Conservation (phyloP, 2,329 filamentous ascomycete species). For the Bipolaris zeicola region DNA sequence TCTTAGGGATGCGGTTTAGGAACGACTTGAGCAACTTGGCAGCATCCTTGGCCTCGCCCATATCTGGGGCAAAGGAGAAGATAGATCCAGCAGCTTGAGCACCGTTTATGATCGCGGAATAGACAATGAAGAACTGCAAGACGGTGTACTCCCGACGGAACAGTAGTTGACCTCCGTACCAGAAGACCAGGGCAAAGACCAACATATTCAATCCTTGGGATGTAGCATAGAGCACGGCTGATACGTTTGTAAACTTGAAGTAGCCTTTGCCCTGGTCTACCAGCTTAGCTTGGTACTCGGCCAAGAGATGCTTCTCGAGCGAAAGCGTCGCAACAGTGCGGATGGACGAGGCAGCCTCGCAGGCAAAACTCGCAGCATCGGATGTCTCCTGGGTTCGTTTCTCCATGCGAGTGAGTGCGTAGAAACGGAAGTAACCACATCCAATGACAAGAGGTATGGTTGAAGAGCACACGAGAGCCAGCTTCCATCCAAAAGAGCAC, state of each 20-base stretch:
- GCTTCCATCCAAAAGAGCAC: slow-evolving; percentile 81
- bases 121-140: slow-evolving; percentile 93
- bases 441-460: slow-evolving; percentile 77
- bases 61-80: slow-evolving; percentile 93
- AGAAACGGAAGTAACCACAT: slow-evolving; percentile 88
- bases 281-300: slow-evolving; percentile 73
- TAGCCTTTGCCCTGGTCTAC: slow-evolving; percentile 71
- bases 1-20: slow-evolving; percentile 79
- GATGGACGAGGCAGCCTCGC: slow-evolving; percentile 91
- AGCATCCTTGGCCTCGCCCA: slow-evolving; percentile 91
- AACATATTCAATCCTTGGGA: slow-evolving; percentile 74
- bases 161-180: slow-evolving; percentile 45
- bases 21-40: slow-evolving; percentile 79
- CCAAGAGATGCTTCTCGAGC: slow-evolving; percentile 79
- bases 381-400: slow-evolving; percentile 77
- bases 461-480: slow-evolving; percentile 80
- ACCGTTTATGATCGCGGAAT: slow-evolving; percentile 85
- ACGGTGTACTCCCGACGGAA: slow-evolving; percentile 61
- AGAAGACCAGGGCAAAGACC: slow-evolving; percentile 47
- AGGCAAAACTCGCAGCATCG: slow-evolving; percentile 85
- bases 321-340: slow-evolving; percentile 94
- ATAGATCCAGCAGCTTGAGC: slow-evolving; percentile 90
- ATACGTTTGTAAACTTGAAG: slow-evolving; percentile 74
- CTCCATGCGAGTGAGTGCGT: slow-evolving; percentile 80
- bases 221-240: slow-evolving; percentile 78